These are phyloP conservation scores for Stachybotrys elegans DNA, from an alignment of 2,329 filamentous ascomycete species.

Conservation along the genomic window DNA sequence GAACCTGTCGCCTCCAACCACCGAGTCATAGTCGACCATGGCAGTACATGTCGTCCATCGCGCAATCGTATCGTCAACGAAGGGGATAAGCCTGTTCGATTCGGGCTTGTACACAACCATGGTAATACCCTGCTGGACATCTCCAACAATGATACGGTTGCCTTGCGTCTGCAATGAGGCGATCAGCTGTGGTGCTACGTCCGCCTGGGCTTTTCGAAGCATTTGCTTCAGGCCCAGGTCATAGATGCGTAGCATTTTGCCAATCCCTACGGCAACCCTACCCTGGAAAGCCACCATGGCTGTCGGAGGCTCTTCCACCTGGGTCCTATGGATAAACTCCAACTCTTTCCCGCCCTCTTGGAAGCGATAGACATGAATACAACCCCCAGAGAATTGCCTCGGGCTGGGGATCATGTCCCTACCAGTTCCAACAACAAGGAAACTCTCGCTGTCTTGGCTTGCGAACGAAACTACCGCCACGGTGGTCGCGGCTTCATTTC, in stretches of 20 bases:
- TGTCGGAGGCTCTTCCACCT: slow-evolving; percentile 77
- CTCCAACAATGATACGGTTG: slow-evolving; percentile 80
- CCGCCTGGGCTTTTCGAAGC: slow-evolving; percentile 79
- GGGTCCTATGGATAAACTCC: too few relatives aligned
- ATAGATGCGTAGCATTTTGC: slow-evolving; percentile 74
- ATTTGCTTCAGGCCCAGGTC: slow-evolving; percentile 87
- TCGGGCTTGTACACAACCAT: slow-evolving; percentile 88
- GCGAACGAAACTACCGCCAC: too few relatives aligned
- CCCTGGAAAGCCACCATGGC: slow-evolving; percentile 88
- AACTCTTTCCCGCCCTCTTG: too few relatives aligned
- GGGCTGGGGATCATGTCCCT: too few relatives aligned
- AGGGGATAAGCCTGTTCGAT: slow-evolving; percentile 84
- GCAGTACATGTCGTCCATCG: slow-evolving; percentile 84
- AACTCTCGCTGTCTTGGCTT: too few relatives aligned
- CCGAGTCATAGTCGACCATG: slow-evolving; percentile 95
- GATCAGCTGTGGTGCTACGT: slow-evolving; percentile 71
- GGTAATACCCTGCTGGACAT: slow-evolving; percentile 82
- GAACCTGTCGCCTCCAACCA: slow-evolving; percentile 91
- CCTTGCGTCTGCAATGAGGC: slow-evolving; percentile 82
- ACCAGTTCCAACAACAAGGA: too few relatives aligned
- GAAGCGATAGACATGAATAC: too few relatives aligned
- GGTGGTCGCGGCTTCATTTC: too few relatives aligned
- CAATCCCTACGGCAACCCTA: slow-evolving; percentile 73
- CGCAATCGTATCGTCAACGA: slow-evolving; percentile 82
- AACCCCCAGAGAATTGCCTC: too few relatives aligned